phyloP scores from a whole-genome alignment of 1,139 yeast species.

The Yarrowia galli region DNA sequence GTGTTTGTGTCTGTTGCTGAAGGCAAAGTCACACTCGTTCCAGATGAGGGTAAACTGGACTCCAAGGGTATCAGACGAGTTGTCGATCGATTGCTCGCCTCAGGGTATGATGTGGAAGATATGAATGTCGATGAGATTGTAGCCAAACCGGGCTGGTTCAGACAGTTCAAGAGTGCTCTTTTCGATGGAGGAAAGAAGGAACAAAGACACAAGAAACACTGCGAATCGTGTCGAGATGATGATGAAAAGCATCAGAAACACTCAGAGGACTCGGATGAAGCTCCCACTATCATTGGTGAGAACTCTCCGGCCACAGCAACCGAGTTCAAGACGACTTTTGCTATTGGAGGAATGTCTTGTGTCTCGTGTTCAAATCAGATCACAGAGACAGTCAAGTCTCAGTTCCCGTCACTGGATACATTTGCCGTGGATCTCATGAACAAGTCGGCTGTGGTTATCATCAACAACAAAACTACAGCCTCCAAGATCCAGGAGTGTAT shows the following conservation, averaged over 20 bases:
- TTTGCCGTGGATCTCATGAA: constrained; percentile 51
- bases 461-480: constrained; percentile 59
- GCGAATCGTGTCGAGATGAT: constrained; percentile 43
- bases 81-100: constrained; percentile 41
- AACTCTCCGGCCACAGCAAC: constrained; percentile 9
- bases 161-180: constrained; percentile 34
- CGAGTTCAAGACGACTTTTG: constrained; percentile 59
- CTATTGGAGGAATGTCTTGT: constrained; percentile 72
- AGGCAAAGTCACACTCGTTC: constrained; percentile 46
- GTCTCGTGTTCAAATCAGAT: constrained; percentile 63
- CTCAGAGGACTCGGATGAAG: constrained; percentile 1
- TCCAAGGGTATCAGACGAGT: constrained; percentile 3
- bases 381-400: constrained; percentile 54
- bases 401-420: constrained; percentile 51
- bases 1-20: constrained; percentile 49
- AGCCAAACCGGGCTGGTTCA: constrained; percentile 40
- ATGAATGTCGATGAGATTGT: constrained; percentile 43
- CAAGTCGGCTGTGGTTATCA: constrained; percentile 49
- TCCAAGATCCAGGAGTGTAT: constrained; percentile 58
- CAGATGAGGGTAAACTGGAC: constrained; percentile 40
- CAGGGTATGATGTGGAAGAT: constrained; percentile 50
- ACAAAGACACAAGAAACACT: constrained; percentile 41
- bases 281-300: constrained; percentile 3
- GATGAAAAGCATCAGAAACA: neutral
- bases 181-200: constrained; percentile 38